These are phyloP conservation scores for Cornus suecica DNA, from an alignment of 148 eudicot genomes.

Conservation along the genomic window DNA sequence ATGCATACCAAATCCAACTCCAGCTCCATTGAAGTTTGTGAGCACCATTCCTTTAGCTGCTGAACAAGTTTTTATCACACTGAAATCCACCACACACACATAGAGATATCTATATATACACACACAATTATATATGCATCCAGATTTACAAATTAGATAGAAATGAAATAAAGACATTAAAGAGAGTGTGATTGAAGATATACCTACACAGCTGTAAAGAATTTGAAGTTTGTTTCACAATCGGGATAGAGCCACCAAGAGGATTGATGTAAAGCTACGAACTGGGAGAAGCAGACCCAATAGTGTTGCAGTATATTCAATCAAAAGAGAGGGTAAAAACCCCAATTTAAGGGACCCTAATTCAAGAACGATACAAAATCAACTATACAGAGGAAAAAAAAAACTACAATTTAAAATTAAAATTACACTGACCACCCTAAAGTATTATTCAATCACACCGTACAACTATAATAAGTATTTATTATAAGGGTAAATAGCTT, in stretches of 20 bases:
- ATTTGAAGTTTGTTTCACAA: not conserved
- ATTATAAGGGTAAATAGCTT: too few species aligned
- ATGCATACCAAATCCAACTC: slow-evolving; percentile 58
- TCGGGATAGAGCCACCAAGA: too few species aligned
- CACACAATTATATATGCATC: not conserved
- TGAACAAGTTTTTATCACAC: not conserved
- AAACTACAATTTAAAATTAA: too few species aligned
- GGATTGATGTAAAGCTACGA: not conserved
- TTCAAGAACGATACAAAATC: too few species aligned
- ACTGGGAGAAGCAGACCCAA: not conserved
- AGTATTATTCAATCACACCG: too few species aligned
- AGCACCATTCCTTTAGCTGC: slow-evolving; percentile 42
- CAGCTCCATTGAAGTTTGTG: slow-evolving; percentile 56
- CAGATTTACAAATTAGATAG: not conserved
- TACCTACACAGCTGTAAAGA: not conserved
- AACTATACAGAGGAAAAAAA: too few species aligned
- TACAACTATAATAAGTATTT: too few species aligned
- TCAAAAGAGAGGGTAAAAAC: too few species aligned
- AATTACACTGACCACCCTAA: too few species aligned
- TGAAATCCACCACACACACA: not conserved
- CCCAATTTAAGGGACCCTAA: too few species aligned
- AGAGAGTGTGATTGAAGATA: not conserved
- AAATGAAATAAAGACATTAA: too few species aligned
- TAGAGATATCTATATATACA: not conserved
- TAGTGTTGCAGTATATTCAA: too few species aligned